Base-by-base conservation (phyloP, 306 rosid genomes). In the Boehmeria nivea region DNA sequence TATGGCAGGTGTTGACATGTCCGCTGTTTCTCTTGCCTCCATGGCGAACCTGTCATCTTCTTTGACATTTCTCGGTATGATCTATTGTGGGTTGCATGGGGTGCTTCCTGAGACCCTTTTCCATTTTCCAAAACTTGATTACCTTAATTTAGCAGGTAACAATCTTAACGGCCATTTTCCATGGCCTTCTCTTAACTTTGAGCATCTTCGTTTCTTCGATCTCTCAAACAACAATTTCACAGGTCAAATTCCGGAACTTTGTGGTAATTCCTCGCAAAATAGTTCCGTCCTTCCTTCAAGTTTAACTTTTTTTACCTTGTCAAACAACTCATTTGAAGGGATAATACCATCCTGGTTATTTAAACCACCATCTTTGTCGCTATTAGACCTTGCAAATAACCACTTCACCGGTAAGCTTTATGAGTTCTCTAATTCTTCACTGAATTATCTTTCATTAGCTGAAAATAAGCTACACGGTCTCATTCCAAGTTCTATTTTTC, bases 281-380 rank as follows among this genome's bases (percentile, higher is more conserved):
- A n/a, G n/a, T n/a, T 5, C 4, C 17, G 8, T 3, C 4, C 10
- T 33, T 33, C 6, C n/a, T 40, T 40, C 45, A n/a, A 8, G n/a
- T 10, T n/a, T 40, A 11, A 40, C 15, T 5, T 40, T 11, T 40
- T n/a, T 40, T 3, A 11, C 1, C 10, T 40, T 40, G 5, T 40
- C n/a, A 5, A 5, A 14, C 26, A 77, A 72, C 61, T 39, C 13
- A 24, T 34, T 73, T 8, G 51, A 62, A 27, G 78, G 70, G 12
- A 56, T 65, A 8, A 27, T 65, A 20, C 77, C 72, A 1, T 9
- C 37, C 22, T 60, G 62, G 77, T 12, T 23, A 28, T 64, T 33
- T 12, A 49, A 3, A 16, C 51, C 20, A 13, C 27, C 57, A 12
- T 22, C 8, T 28, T 59, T 76, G 27, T n/a, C n/a, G n/a, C n/a